Evolutionary conservation across 352 stramenopile genomes (phyloP).

Genomic region (Globisporangium nagaii): DNA sequence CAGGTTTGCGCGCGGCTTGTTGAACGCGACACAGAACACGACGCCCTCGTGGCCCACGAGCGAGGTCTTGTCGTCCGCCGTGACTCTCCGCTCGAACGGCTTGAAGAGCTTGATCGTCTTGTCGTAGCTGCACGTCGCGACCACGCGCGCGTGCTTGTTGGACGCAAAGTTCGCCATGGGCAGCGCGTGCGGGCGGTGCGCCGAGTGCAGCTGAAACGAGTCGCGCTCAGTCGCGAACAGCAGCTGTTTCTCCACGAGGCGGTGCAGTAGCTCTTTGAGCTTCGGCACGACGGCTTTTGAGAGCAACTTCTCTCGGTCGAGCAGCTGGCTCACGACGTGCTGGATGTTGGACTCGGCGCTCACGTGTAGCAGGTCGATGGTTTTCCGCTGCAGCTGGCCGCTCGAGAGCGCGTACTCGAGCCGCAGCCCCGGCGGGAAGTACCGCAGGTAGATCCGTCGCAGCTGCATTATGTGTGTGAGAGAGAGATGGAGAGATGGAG

Average conservation of each 20-base stretch:
- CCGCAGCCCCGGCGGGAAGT: constrained; percentile 63
- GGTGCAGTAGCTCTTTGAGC: constrained; percentile 57
- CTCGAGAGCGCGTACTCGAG: constrained; percentile 54
- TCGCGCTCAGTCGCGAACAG: constrained; percentile 19
- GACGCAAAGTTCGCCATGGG: constrained; percentile 70
- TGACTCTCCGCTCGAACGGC: constrained; percentile 26
- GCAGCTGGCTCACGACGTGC: constrained; percentile 37
- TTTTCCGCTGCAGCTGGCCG: constrained; percentile 42
- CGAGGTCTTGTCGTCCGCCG: constrained; percentile 20
- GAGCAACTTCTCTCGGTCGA: constrained; percentile 57
- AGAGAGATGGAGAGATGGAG: not conserved
- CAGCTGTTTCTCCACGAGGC: constrained; percentile 68
- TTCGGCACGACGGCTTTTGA: constrained; percentile 33
- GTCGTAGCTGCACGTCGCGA: constrained; percentile 71
- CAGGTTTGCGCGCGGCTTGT: constrained; percentile 36
- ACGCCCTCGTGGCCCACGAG: constrained; percentile 57
- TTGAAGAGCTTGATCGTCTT: constrained; percentile 57
- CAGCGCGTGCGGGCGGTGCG: constrained; percentile 45
- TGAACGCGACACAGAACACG: constrained; percentile 66
- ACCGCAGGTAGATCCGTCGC: constrained; percentile 57
- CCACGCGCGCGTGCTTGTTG: constrained; percentile 56
- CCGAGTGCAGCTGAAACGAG: constrained; percentile 28
- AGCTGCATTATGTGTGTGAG: constrained; percentile 43
- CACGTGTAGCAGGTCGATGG: constrained; percentile 60
- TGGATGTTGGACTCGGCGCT: constrained; percentile 67